phyloP scores from a whole-genome alignment of 2,329 filamentous ascomycete species.

The Didymella pomorum region DNA sequence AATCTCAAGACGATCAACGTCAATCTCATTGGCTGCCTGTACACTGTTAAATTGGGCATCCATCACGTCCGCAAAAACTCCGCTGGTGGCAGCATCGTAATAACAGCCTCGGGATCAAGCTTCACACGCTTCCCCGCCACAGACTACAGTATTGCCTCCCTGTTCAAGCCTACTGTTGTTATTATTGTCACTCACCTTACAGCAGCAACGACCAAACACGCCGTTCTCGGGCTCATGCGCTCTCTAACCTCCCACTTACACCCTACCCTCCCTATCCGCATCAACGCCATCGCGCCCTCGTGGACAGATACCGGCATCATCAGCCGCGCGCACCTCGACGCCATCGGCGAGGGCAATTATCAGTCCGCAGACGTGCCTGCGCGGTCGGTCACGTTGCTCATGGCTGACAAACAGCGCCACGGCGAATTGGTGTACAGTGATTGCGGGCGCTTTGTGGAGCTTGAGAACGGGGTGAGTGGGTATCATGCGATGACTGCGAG shows the following conservation, averaged over 20 bases:
- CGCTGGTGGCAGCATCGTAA: slow-evolving; percentile 43
- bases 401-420: slow-evolving; percentile 38
- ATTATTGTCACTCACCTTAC: slow-evolving; percentile 12
- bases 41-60: slow-evolving; percentile 42
- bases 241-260: slow-evolving; percentile 32
- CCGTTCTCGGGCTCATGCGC: slow-evolving; percentile 43
- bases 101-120: slow-evolving; percentile 42
- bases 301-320: slow-evolving; percentile 45
- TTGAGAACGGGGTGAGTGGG: slow-evolving; percentile 40
- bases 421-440: slow-evolving; percentile 41
- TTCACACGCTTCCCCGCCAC: slow-evolving; percentile 34
- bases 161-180: too few relatives aligned
- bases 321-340: slow-evolving; percentile 17
- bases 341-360: slow-evolving; percentile 27
- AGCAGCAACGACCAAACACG: slow-evolving; percentile 43
- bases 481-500: slow-evolving; percentile 27
- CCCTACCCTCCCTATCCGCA: slow-evolving; percentile 39
- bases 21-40: slow-evolving; percentile 42
- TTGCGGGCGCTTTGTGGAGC: slow-evolving; percentile 34
- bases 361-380: slow-evolving; percentile 39
- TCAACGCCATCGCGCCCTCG: slow-evolving; percentile 44
- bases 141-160: slow-evolving; percentile 41
- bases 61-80: slow-evolving; percentile 38
- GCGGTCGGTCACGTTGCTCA: slow-evolving; percentile 34
- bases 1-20: slow-evolving; percentile 38